Evolutionary conservation across 2,329 filamentous ascomycete species (phyloP).

Genomic region (Phaeomoniella chlamydospora): DNA sequence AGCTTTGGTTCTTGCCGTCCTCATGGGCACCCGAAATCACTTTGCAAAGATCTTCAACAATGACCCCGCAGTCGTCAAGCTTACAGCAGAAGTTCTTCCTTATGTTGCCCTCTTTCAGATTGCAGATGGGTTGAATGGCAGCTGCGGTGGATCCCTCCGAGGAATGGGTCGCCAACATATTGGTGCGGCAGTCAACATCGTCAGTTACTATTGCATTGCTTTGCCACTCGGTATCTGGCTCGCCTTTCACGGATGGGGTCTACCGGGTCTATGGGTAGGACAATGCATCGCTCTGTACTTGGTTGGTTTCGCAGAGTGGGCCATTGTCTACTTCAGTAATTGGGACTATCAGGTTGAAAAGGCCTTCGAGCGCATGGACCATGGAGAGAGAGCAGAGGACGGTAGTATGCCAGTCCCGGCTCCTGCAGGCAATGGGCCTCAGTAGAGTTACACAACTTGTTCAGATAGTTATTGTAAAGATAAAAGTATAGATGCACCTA

Average conservation of each 20-base stretch:
- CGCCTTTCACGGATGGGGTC: conserved; percentile 74
- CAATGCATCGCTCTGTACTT: conserved; percentile 71
- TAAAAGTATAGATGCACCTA: no score
- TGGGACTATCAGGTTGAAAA: conserved; percentile 60
- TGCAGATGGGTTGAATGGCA: conserved; percentile 73
- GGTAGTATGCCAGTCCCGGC: conserved; percentile 5
- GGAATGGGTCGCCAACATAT: conserved; percentile 82
- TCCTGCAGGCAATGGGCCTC: conserved; percentile 7
- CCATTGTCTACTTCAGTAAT: conserved; percentile 60
- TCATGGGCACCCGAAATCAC: conserved; percentile 57
- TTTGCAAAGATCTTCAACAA: conserved; percentile 74
- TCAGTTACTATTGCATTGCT: conserved; percentile 74
- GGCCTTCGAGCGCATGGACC: conserved; percentile 57
- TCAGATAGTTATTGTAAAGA: no score
- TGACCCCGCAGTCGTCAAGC: conserved; percentile 52
- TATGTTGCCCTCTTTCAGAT: conserved; percentile 85
- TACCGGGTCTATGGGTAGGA: conserved; percentile 68
- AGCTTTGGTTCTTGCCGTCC: conserved; percentile 46
- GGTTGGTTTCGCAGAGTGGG: conserved; percentile 66
- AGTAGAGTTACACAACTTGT: no score
- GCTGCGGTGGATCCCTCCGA: conserved; percentile 64
- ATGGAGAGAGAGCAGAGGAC: conserved; percentile 14
- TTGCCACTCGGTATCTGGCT: conserved; percentile 71
- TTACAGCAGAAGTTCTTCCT: conserved; percentile 70
- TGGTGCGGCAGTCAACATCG: conserved; percentile 65